Base-by-base conservation (phyloP, 2,329 filamentous ascomycete genomes). In the Canariomyces notabilis region DNA sequence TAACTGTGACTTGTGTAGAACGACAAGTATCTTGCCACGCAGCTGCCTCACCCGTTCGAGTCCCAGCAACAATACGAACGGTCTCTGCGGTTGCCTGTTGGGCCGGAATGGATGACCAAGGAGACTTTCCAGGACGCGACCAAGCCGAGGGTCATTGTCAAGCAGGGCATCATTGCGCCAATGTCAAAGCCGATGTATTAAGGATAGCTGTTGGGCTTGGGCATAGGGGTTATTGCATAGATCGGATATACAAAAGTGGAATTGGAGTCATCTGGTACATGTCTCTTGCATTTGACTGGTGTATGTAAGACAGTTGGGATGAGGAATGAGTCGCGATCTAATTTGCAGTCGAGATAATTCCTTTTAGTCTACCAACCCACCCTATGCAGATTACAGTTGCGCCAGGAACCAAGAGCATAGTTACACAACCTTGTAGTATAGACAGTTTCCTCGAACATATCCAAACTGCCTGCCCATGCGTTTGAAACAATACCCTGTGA, bases 51-150 rank as follows among this genome's bases (percentile, higher is more conserved):
- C 67, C 83, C 83, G n/a, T 97, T 89, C 66, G 91, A 96, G 73
- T 88, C 79, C 21, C 78, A 77, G 57, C 78, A 86, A 61, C 89
- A 96, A 72, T 97, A 97, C 68, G 93, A 98, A 73, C 75, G 91
- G 41, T 87, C 85, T 54, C 72, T 97, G 48, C 77, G 91, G 35
- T 69, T 96, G 56, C 93, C 93, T 1, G 80, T 97, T 50, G 93
- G 93, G 1, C 88, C 86, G 14, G 91, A 98, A 67, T 98, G 91
- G 90, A 82, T 83, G 57, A 97, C 91, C n/a, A 96, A 95, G 77
- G 82, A 89, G 71, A 89, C 86, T 12, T 93, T 93, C 76, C 90
- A 97, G 73, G 81, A 85, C 58, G 80, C 80, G 51, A 95, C 87
- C 49, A 95, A 91, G 77, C 93, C 93, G 48, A 81, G 89, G 59